phyloP scores from a whole-genome alignment of 768 basidiomycete genomes.

The Leccinum rimulosum region DNA sequence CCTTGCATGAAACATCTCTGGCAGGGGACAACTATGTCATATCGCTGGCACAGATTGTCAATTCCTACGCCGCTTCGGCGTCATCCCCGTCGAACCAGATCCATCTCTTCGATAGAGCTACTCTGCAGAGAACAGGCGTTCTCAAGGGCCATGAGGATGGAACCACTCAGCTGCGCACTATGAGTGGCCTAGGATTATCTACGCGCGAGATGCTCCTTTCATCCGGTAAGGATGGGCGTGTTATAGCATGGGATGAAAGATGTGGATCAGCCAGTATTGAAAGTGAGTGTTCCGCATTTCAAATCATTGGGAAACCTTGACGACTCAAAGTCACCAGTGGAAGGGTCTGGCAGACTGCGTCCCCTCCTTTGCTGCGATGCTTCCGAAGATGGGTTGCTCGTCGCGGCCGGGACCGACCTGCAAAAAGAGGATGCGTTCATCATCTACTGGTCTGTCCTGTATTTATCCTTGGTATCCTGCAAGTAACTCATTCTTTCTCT shows the following conservation, averaged over 20 bases:
- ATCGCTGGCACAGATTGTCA: slow-evolving; percentile 45
- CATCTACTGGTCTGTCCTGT: slow-evolving; percentile 66
- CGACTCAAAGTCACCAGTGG: slow-evolving; percentile 49
- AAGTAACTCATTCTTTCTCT: background rate
- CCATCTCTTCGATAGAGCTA: slow-evolving; percentile 61
- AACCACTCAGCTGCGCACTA: slow-evolving; percentile 53
- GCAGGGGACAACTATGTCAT: slow-evolving; percentile 58
- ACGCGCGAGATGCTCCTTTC: slow-evolving; percentile 52
- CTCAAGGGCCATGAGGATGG: slow-evolving; percentile 58
- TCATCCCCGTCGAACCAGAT: slow-evolving; percentile 62
- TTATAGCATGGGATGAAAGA: slow-evolving; percentile 77
- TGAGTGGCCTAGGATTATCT: slow-evolving; percentile 40
- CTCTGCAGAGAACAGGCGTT: slow-evolving; percentile 43
- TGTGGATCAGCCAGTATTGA: slow-evolving; percentile 48
- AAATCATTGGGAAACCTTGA: slow-evolving; percentile 23
- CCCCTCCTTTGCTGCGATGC: slow-evolving; percentile 67
- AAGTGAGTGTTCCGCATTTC: slow-evolving; percentile 44
- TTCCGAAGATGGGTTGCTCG: slow-evolving; percentile 63
- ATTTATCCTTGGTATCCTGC: slow-evolving; percentile 1
- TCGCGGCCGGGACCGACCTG: slow-evolving; percentile 83
- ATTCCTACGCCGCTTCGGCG: slow-evolving; percentile 62
- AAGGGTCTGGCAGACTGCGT: slow-evolving; percentile 39
- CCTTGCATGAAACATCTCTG: slow-evolving; percentile 33
- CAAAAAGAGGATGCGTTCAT: slow-evolving; percentile 80
- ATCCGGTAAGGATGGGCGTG: slow-evolving; percentile 67